phyloP scores from a whole-genome alignment of 2,329 filamentous ascomycete genomes.

The Hortaea sp. region DNA sequence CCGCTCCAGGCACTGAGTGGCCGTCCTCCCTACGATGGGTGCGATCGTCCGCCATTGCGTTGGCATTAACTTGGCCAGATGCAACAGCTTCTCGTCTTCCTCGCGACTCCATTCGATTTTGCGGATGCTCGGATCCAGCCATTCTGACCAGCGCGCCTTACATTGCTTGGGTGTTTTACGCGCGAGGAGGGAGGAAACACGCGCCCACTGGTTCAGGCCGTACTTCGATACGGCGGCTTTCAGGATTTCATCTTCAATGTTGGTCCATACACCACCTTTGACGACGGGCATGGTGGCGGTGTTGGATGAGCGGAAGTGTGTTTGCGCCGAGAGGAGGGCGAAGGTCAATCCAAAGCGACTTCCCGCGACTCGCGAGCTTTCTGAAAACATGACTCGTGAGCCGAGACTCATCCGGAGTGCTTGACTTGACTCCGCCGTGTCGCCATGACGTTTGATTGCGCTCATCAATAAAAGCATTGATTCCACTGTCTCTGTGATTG shows the following conservation, averaged over 20 bases:
- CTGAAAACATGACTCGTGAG: no score
- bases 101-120: constrained; percentile 99
- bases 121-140: constrained; percentile 93
- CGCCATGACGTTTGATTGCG: background rate
- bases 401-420: background rate
- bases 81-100: constrained; percentile 93
- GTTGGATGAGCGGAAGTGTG: background rate
- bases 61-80: constrained; percentile 95
- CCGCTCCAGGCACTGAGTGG: constrained; percentile 91
- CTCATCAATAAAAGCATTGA: background rate
- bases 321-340: background rate
- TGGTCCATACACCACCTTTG: constrained; percentile 59
- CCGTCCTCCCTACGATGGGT: constrained; percentile 89
- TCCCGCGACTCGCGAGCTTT: background rate
- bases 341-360: background rate
- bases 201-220: constrained; percentile 94
- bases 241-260: constrained; percentile 86
- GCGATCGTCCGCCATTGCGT: constrained; percentile 99
- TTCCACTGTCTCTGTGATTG: background rate
- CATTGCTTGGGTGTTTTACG: constrained; percentile 98
- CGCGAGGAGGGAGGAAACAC: constrained; percentile 90
- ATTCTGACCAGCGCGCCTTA: constrained; percentile 97
- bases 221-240: constrained; percentile 93
- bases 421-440: background rate
- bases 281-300: constrained; percentile 49